Conservation (phyloP, 1,284 basidiomycete genomes). For the Ustilago hordei region DNA sequence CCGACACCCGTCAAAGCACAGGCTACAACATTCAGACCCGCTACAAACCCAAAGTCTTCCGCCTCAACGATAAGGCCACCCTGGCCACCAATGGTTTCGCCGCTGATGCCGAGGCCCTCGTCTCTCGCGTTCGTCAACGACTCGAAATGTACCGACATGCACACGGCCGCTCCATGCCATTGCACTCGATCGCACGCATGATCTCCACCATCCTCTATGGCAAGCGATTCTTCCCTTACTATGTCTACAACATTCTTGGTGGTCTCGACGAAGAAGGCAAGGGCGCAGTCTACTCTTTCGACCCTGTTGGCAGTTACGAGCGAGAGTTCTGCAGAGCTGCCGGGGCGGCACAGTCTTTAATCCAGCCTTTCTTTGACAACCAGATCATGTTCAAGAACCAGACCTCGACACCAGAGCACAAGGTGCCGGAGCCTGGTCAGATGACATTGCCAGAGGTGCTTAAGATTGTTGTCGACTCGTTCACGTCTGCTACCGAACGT, state of each 20-base stretch:
- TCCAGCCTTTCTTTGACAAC: constrained; percentile 69
- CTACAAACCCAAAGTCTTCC: constrained; percentile 69
- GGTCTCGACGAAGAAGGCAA: constrained; percentile 68
- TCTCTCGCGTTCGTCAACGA: constrained; percentile 59
- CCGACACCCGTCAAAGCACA: constrained; percentile 66
- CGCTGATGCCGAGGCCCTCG: constrained; percentile 68
- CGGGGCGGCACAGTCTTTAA: constrained; percentile 65
- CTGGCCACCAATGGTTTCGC: constrained; percentile 67
- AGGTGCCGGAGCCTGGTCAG: constrained; percentile 62
- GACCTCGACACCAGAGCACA: constrained; percentile 51
- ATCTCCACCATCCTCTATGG: constrained; percentile 67
- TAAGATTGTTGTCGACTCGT: constrained; percentile 65
- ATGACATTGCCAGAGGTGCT: constrained; percentile 61
- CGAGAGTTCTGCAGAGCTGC: constrained; percentile 67
- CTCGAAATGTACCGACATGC: constrained; percentile 67
- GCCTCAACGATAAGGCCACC: constrained; percentile 67
- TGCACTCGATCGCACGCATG: constrained; percentile 67
- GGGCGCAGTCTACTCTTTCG: constrained; percentile 68
- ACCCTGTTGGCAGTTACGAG: constrained; percentile 69
- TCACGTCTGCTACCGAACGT: constrained; percentile 67
- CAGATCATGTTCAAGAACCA: constrained; percentile 70
- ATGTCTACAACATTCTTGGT: constrained; percentile 69
- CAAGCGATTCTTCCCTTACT: constrained; percentile 70
- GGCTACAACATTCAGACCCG: constrained; percentile 69
- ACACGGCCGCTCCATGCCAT: constrained; percentile 66